Evolutionary conservation across 345 rosid genomes (phyloP), one percentile per base, ranked within the genome.

Genomic region (Psidium friedrichsthalianum): DNA sequence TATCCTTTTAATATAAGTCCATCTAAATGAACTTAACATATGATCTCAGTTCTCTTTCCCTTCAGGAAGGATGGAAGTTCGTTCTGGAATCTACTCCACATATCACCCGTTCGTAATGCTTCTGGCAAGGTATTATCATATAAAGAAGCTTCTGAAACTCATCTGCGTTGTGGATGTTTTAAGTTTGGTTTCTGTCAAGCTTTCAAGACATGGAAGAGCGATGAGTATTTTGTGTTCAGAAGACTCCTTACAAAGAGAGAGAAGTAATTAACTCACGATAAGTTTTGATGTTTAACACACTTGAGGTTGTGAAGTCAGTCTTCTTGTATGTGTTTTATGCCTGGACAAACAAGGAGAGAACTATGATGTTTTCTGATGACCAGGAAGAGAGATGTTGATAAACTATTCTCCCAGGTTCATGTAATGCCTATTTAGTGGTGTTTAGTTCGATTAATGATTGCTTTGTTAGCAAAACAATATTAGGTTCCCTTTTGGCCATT

Each of bases 71-170:
- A 97, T 56, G 89, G 89, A 87, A 94, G 93, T 87, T 84, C 92
- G 15, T 97, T 97, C 88, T 96, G 98, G 99, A 96, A 94, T 91
- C 92, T 90, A 88, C 98, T 97, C 82, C 98, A 97, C 91, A 90
- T 96, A 83, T 94, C 99, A 51, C 99, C 98, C 8, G 90, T 97
- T 87, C 96, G 98, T 82, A 93, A 94, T 91, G 98, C 99, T 85
- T 92, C 95, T 69, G 99, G 99, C 87, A 97, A 97, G 99, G 98
- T 97, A 94, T 69, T 85, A 27, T 87, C 56, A 69, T 56, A 29
- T 69, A 81, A 84, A 59, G 55, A 76, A 86, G 84, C 56, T 82
- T 44, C 24, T n/a, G 22, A 82, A 44, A 49, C 42, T 82, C 56
- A 4, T 32, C 47, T 32, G 78, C 78, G 16, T 69, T 18, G 78